Evolutionary conservation across 2,329 filamentous ascomycete genomes (phyloP).

Genomic region (Epichloe uncinata): DNA sequence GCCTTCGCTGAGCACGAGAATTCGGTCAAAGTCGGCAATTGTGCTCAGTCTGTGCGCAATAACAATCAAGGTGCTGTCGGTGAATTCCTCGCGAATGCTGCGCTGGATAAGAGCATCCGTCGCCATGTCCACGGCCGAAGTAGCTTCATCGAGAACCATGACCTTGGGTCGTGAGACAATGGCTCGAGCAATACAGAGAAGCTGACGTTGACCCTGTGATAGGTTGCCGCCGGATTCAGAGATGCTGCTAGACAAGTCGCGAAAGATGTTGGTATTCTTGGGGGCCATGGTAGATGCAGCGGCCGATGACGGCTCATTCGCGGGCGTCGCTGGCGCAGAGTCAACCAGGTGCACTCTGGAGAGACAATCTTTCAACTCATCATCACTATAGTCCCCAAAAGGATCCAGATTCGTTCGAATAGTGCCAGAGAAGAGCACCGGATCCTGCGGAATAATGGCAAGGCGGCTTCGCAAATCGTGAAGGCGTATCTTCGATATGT

Average conservation of each 20-base stretch:
- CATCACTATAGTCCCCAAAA: slow-evolving; percentile 56
- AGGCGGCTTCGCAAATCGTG: slow-evolving; percentile 59
- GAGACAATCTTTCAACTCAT: slow-evolving; percentile 55
- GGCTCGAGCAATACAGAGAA: slow-evolving; percentile 60
- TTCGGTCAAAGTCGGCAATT: slow-evolving; percentile 63
- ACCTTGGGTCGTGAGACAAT: slow-evolving; percentile 62
- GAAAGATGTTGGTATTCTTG: slow-evolving; percentile 53
- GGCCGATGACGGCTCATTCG: slow-evolving; percentile 25
- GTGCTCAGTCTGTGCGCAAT: slow-evolving; percentile 67
- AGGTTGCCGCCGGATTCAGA: slow-evolving; percentile 62
- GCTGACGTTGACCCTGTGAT: slow-evolving; percentile 63
- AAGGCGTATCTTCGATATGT: slow-evolving; percentile 59
- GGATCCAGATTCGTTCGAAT: slow-evolving; percentile 66
- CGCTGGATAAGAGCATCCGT: slow-evolving; percentile 64
- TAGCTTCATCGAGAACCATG: slow-evolving; percentile 72
- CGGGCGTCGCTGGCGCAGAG: slow-evolving; percentile 25
- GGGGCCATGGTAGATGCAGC: slow-evolving; percentile 18
- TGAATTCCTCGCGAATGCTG: slow-evolving; percentile 59
- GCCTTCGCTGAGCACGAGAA: slow-evolving; percentile 58
- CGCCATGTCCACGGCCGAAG: slow-evolving; percentile 63
- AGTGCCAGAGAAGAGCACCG: slow-evolving; percentile 69
- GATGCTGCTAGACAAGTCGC: slow-evolving; percentile 46
- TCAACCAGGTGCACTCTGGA: slow-evolving; percentile 54
- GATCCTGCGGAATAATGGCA: slow-evolving; percentile 70
- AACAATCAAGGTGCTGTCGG: slow-evolving; percentile 53